Base-by-base conservation (phyloP, 306 rosid species). In the Castanopsis chinensis region DNA sequence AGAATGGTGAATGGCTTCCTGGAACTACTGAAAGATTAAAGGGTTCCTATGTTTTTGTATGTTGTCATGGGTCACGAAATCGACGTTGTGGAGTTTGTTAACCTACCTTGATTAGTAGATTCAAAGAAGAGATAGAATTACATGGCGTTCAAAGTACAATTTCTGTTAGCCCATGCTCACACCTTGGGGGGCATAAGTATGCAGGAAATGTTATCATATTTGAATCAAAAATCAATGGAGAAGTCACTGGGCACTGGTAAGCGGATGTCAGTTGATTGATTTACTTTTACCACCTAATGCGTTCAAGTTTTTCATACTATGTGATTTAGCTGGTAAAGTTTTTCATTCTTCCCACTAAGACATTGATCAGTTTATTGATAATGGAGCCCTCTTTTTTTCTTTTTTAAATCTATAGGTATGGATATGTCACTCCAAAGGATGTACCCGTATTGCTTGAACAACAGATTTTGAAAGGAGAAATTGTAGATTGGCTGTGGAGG, bases 51-150 rank as follows among this genome's bases (percentile, higher is more conserved):
- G 72, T 94, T 70, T 94, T 94, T 59, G 97, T 92, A 58, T 94
- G 98, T 85, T 90, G 90, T 43, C 98, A 94, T 81, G 93, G 93
- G 17, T 92, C 97, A 57, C 85, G 93, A 30, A 97, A 94, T 87
- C 97, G 97, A 15, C 92, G 97, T 61, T 92, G 98, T 69, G 98
- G 98, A 41, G 91, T 91, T 69, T 94, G 98, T 81, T 97, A 97
- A 37, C 98, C 98, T 37, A 92, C 86, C 55, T 82, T 94, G 85
- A 80, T 94, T 78, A 87, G 74, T 81, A 88, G 90, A 83, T 92
- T 94, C 84, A 87, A 86, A 80, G 97, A 91, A 37, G 97, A 91
- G 83, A 86, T 91, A 78, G 94, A 91, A 63, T 72, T 80, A 10
- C 88, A 79, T 57, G 90, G 95, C 82, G 97, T 94, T 43, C 91